Conservation (phyloP, 2,329 filamentous ascomycete species). For the Fusarium heterosporum region DNA sequence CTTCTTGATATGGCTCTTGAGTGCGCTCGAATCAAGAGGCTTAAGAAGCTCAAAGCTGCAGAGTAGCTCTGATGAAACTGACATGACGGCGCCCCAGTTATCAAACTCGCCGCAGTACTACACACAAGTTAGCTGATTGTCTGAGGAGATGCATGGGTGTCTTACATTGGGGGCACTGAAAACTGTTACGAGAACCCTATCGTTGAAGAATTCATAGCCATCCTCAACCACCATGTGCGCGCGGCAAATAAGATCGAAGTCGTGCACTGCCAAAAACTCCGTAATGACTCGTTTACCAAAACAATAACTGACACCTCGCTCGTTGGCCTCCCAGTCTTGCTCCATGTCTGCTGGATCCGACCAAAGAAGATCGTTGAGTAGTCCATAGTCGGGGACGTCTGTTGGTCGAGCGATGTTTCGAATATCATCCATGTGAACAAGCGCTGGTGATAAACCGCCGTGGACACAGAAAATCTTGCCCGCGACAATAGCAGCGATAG, state of each 20-base stretch:
- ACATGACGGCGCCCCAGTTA: conserved; percentile 99
- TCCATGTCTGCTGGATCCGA: conserved; percentile 99
- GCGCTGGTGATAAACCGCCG: conserved; percentile 90
- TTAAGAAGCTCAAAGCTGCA: conserved; percentile 98
- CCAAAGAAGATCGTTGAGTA: conserved; percentile 96
- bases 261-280: conserved; percentile 92
- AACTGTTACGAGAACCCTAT: conserved; percentile 93
- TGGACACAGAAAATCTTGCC: conserved; percentile 99
- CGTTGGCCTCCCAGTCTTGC: conserved; percentile 96
- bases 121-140: conserved; percentile 45
- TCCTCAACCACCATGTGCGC: conserved; percentile 99
- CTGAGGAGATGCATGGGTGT: conserved; percentile 39
- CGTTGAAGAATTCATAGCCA: conserved; percentile 98
- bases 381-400: conserved; percentile 95
- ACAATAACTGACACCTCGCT: conserved; percentile 96
- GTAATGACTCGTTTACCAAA: conserved; percentile 99
- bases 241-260: conserved; percentile 96
- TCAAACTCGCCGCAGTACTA: conserved; percentile 99
- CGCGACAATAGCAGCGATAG: conserved; percentile 98
- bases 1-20: conserved; percentile 99
- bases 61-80: conserved; percentile 89
- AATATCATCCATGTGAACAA: conserved; percentile 98
- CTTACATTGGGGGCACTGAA: conserved; percentile 97
- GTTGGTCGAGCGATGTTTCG: conserved; percentile 94
- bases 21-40: conserved; percentile 91